A percentile compares a stretch with the other conserved stretches of the same genome.
phyloP scores from a whole-genome alignment of 179 eudicot species.

The Silene noctiflora region DNA sequence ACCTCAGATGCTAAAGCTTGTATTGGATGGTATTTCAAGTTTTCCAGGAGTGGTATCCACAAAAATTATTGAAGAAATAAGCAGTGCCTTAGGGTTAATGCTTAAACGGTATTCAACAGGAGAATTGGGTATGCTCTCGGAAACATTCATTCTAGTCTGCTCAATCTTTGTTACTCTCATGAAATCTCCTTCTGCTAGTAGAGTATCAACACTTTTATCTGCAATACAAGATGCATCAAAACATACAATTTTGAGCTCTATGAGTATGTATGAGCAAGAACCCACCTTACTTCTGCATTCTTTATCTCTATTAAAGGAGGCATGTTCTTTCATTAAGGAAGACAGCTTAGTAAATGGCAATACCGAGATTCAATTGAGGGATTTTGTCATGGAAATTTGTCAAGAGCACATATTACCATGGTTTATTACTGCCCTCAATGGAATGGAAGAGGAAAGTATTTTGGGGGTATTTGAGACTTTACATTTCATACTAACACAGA shows the following conservation, averaged over 20 bases:
- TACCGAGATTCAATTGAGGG: conserved; percentile 35
- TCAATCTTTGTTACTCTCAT: conserved; percentile 64
- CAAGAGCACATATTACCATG: conserved; percentile 72
- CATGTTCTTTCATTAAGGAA: conserved; percentile 51
- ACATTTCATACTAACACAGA: conserved; percentile 55
- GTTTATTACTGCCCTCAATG: conserved; percentile 55
- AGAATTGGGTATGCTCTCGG: conserved; percentile 71
- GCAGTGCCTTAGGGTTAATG: conserved; percentile 56
- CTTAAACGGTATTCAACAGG: conserved; percentile 61
- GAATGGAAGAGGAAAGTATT: conserved; percentile 67
- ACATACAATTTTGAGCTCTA: conserved; percentile 50
- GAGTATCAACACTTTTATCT: conserved; percentile 40
- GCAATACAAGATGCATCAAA: conserved; percentile 57
- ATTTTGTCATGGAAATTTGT: conserved; percentile 50
- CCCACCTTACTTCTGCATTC: conserved; percentile 59
- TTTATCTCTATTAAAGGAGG: conserved; percentile 76
- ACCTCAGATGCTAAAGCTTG: conserved; percentile 64
- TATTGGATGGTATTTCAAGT: conserved; percentile 53
- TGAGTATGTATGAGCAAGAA: conserved; percentile 38
- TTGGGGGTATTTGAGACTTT: conserved; percentile 75
- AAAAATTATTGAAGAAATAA: conserved; percentile 59
- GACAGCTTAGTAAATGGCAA: conserved; percentile 26
- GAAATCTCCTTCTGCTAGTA: conserved; percentile 62
- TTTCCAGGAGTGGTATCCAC: conserved; percentile 73
- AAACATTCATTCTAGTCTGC: conserved; percentile 65